Evolutionary conservation across 202 grass and related monocot genomes (phyloP).

Genomic region (Musa balbisiana): DNA sequence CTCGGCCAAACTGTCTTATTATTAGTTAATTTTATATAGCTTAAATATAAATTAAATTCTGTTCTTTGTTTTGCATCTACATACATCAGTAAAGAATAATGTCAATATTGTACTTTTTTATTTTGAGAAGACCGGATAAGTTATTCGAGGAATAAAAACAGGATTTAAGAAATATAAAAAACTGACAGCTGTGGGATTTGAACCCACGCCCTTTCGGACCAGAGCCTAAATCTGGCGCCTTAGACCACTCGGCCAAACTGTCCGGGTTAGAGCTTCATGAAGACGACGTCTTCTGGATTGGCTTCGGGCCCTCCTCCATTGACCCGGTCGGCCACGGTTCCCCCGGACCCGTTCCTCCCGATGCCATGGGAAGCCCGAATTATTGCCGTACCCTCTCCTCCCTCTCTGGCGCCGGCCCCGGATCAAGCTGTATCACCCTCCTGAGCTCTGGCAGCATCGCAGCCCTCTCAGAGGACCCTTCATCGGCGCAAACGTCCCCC

Average conservation of each 20-base stretch:
- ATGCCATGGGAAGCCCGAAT: background rate
- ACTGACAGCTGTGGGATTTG: conserved; percentile 81
- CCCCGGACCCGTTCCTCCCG: background rate
- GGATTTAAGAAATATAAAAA: background rate
- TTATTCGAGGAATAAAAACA: no score
- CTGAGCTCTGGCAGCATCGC: conserved; percentile 6
- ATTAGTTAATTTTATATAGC: no score
- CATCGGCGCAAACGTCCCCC: background rate
- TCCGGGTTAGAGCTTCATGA: conserved; percentile 11
- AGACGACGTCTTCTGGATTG: conserved; percentile 11
- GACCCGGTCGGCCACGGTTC: background rate
- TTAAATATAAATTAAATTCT: no score
- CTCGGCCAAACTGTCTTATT: conserved; percentile 71
- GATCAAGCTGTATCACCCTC: background rate
- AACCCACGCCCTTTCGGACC: conserved; percentile 91
- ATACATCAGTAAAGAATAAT: no score
- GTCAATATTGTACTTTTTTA: no score
- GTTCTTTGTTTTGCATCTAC: no score
- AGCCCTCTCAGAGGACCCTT: background rate
- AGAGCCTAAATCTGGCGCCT: conserved; percentile 99
- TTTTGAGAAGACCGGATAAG: no score
- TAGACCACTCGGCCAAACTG: conserved; percentile 58
- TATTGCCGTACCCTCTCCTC: background rate
- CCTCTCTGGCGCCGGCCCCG: no score
- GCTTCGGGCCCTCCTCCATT: background rate